A percentile compares a stretch with the other conserved stretches of the same genome.
These are phyloP conservation scores for Lactarius vividus DNA, from an alignment of 768 basidiomycete species.

Conservation along the genomic window DNA sequence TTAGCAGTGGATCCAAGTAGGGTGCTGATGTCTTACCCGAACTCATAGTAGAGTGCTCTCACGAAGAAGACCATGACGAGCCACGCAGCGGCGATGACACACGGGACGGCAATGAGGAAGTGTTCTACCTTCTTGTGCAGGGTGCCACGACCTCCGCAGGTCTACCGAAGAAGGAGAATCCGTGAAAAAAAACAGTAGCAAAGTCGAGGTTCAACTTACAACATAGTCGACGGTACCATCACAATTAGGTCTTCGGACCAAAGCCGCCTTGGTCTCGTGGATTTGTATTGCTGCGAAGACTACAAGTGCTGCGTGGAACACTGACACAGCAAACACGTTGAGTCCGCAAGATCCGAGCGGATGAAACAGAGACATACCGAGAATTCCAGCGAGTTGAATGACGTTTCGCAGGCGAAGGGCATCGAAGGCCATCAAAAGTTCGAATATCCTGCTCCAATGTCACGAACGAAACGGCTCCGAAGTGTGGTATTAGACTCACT, in stretches of 20 bases:
- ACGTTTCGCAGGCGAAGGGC: conserved; percentile 76
- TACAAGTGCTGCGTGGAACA: conserved; percentile 73
- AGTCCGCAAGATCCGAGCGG: neutral
- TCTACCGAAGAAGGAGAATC: conserved; percentile 35
- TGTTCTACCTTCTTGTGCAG: conserved; percentile 61
- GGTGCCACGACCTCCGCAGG: conserved; percentile 47
- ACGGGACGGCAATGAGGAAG: conserved; percentile 71
- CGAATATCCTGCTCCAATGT: conserved; percentile 57
- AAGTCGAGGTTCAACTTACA: conserved; percentile 37
- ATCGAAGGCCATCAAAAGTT: conserved; percentile 77
- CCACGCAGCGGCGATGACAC: conserved; percentile 66
- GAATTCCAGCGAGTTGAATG: conserved; percentile 73
- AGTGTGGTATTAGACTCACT: conserved; percentile 44
- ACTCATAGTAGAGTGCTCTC: conserved; percentile 71
- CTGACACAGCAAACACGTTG: conserved; percentile 35
- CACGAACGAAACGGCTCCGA: neutral
- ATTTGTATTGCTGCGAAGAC: conserved; percentile 76
- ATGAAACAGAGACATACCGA: conserved; percentile 43
- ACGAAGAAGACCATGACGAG: conserved; percentile 64
- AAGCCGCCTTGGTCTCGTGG: conserved; percentile 64
- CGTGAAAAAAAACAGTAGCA: neutral
- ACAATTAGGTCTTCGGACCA: conserved; percentile 43
- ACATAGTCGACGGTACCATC: conserved; percentile 36
- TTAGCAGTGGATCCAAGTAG: neutral
- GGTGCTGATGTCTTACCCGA: conserved; percentile 55